A percentile compares a stretch with the other conserved stretches of the same genome.
These are phyloP conservation scores for Rutstroemia sp. DNA, from an alignment of 2,329 filamentous ascomycete species.

Conservation along the genomic window DNA sequence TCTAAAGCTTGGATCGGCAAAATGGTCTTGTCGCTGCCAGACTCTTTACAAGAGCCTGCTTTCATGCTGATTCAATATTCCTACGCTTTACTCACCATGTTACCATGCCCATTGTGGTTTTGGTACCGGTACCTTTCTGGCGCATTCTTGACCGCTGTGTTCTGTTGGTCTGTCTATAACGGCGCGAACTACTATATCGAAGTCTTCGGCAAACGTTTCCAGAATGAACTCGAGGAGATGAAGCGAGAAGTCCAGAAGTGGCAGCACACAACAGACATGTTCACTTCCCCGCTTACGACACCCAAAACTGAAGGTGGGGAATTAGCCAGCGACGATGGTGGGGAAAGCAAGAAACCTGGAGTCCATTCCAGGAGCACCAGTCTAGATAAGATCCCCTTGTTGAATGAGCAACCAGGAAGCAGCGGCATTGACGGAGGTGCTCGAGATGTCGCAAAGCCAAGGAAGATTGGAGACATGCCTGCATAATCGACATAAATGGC, in stretches of 20 bases:
- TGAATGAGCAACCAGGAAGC: constrained; percentile 40
- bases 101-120: constrained; percentile 94
- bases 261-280: constrained; percentile 56
- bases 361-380: constrained; percentile 17
- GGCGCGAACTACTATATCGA: constrained; percentile 98
- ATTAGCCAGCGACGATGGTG: background rate
- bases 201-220: constrained; percentile 92
- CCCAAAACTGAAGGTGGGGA: constrained; percentile 27
- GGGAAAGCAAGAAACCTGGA: background rate
- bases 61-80: constrained; percentile 96
- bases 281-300: constrained; percentile 33
- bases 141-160: constrained; percentile 71
- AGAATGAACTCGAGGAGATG: constrained; percentile 88
- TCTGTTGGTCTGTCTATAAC: constrained; percentile 93
- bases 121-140: constrained; percentile 76
- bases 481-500: constrained; percentile 11
- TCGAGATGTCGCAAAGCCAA: constrained; percentile 41
- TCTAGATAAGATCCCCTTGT: constrained; percentile 50
- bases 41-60: constrained; percentile 69
- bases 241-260: constrained; percentile 84
- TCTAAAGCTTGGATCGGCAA: constrained; percentile 83
- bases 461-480: constrained; percentile 33
- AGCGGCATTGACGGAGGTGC: constrained; percentile 39
- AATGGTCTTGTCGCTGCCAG: constrained; percentile 71
- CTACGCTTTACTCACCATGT: constrained; percentile 88